These are phyloP conservation scores for Stagonosporopsis rhizophila DNA, from an alignment of 2,329 filamentous ascomycete species.

Conservation along the genomic window DNA sequence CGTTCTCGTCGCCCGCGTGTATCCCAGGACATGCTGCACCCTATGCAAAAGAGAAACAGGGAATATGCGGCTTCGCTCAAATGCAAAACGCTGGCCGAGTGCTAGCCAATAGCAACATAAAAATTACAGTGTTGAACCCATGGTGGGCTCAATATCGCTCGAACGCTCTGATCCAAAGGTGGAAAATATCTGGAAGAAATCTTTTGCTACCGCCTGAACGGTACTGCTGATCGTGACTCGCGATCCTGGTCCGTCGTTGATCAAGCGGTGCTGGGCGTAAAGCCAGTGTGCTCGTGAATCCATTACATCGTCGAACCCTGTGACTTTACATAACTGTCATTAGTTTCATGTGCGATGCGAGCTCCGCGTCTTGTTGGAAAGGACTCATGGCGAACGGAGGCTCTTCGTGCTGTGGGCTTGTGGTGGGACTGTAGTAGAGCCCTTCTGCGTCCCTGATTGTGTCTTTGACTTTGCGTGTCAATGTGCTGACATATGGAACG, in stretches of 20 bases:
- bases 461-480: slow-evolving; percentile 58
- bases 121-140: slow-evolving; percentile 42
- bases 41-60: slow-evolving; percentile 36
- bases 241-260: slow-evolving; percentile 4
- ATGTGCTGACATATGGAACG: slow-evolving; percentile 60
- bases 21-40: slow-evolving; percentile 24
- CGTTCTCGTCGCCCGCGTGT: slow-evolving; percentile 24
- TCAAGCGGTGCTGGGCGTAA: slow-evolving; percentile 10
- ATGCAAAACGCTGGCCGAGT: slow-evolving; percentile 38
- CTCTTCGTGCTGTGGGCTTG: slow-evolving; percentile 46
- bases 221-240: slow-evolving; percentile 27
- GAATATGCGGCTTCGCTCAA: slow-evolving; percentile 44
- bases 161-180: slow-evolving; percentile 43
- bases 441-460: slow-evolving; percentile 57
- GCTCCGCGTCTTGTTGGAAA: slow-evolving; percentile 43
- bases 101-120: slow-evolving; percentile 36
- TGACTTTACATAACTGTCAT: slow-evolving; percentile 49
- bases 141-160: slow-evolving; percentile 30
- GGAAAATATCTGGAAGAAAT: slow-evolving; percentile 39
- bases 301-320: slow-evolving; percentile 19
- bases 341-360: slow-evolving; percentile 49
- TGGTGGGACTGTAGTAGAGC: slow-evolving; percentile 54
- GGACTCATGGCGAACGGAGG: slow-evolving; percentile 45
- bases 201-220: slow-evolving; percentile 31
- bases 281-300: slow-evolving; percentile 25